Percentiles rank a stretch among this genome's conserved stretches.
Evolutionary conservation across 257 asterid genomes (phyloP).

Genomic region (Lycium barbarum): DNA sequence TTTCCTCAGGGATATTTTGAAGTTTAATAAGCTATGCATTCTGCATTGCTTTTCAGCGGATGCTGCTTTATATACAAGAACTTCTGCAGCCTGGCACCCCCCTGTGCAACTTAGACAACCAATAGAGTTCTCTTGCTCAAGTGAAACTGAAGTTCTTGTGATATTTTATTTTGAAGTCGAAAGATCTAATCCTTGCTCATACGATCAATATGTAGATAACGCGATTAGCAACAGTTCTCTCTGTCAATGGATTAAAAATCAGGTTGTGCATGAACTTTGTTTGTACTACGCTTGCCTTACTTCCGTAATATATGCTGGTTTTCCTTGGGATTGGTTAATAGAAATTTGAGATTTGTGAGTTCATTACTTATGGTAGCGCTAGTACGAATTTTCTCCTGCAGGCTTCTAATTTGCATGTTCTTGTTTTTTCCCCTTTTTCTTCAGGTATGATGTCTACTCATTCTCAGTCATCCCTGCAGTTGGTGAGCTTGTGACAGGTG

Average conservation of each 20-base stretch:
- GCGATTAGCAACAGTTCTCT: constrained; percentile 11
- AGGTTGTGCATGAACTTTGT: neutral
- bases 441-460: constrained; percentile 90
- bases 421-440: neutral
- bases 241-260: constrained; percentile 8
- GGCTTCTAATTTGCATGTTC: neutral
- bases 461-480: constrained; percentile 85
- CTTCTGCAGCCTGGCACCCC: neutral
- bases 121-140: constrained; percentile 2
- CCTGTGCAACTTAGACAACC: neutral
- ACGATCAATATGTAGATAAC: neutral
- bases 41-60: neutral
- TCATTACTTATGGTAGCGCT: neutral
- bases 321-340: constrained; percentile 15
- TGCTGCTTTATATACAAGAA: constrained; percentile 14
- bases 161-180: neutral
- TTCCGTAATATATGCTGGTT: constrained; percentile 16
- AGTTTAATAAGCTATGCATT: neutral
- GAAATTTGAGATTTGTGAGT: constrained; percentile 17
- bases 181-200: neutral
- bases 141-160: constrained; percentile 16
- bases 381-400: neutral
- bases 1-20: constrained; percentile 10
- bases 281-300: neutral
- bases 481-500: constrained; percentile 87